Conservation (phyloP, 805 yeast genomes). For the Pichia pseudocactophila region DNA sequence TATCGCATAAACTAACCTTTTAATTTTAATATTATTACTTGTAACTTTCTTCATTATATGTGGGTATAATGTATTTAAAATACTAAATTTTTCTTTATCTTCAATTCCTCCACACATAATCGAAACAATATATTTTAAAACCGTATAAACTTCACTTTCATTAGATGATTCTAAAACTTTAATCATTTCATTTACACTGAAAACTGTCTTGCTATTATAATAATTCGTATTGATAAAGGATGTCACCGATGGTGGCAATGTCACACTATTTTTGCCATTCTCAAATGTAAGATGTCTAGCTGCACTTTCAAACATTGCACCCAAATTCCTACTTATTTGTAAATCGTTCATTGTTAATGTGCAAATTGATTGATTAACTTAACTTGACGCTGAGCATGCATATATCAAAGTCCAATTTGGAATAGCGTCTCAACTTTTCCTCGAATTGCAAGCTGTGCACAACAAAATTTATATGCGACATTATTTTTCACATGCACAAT, state of each 20-base stretch:
- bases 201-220: constrained; percentile 15
- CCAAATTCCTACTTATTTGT: constrained; percentile 14
- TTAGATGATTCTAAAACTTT: constrained; percentile 57
- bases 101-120: constrained; percentile 3
- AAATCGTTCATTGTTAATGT: constrained; percentile 12
- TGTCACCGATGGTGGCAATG: constrained; percentile 17
- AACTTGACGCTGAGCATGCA: no score
- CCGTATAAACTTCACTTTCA: constrained; percentile 54
- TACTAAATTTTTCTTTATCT: constrained; percentile 19
- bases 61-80: constrained; percentile 49
- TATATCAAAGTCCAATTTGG: no score
- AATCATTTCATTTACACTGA: constrained; percentile 58
- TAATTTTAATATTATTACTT: constrained; percentile 51
- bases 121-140: constrained; percentile 49
- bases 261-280: constrained; percentile 5
- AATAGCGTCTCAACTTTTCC: neutral
- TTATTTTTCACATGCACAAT: neutral
- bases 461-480: no score
- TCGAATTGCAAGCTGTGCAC: no score
- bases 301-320: constrained; percentile 16
- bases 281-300: constrained; percentile 11
- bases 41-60: constrained; percentile 85
- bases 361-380: neutral
- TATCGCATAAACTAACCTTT: constrained; percentile 70
- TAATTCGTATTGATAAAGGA: constrained; percentile 18